A percentile compares a stretch with the other conserved stretches of the same genome.
Conservation (phyloP, 164 flowering plant genomes). For the Vitis amurensis region DNA sequence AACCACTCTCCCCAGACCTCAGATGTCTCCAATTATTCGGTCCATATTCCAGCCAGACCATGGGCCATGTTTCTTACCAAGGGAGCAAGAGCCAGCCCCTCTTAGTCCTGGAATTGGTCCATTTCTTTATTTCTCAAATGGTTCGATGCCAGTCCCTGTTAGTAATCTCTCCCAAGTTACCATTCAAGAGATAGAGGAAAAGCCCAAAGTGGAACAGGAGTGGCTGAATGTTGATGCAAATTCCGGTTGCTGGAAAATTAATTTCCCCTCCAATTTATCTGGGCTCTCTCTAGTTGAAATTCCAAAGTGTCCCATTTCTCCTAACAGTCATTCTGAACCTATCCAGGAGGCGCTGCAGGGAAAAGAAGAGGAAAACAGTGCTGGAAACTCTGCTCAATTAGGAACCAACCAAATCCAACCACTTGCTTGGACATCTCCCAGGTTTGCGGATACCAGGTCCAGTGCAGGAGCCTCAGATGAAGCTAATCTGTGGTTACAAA, state of each 20-base stretch:
- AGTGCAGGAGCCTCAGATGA: not conserved
- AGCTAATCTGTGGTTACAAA: slow-evolving; percentile 3
- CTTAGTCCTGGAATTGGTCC: slow-evolving; percentile 5
- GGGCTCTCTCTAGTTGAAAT: slow-evolving; percentile 5
- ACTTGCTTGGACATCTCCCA: not conserved
- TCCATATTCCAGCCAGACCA: slow-evolving; percentile 4
- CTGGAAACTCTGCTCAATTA: slow-evolving; percentile 1
- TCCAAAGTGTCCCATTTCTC: not conserved
- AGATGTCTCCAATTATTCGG: slow-evolving; percentile 4
- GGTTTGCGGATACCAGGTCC: not conserved
- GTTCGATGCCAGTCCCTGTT: slow-evolving; percentile 13
- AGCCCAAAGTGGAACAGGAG: slow-evolving; percentile 35
- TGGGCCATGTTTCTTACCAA: slow-evolving; percentile 5
- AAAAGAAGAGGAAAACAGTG: not conserved
- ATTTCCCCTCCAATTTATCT: not conserved
- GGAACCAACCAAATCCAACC: not conserved
- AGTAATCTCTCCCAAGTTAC: slow-evolving; percentile 11
- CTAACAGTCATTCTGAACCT: not conserved
- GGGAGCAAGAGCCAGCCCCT: slow-evolving; percentile 6
- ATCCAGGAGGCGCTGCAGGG: slow-evolving; percentile 7
- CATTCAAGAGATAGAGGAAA: slow-evolving; percentile 51
- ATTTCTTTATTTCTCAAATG: slow-evolving; percentile 6
- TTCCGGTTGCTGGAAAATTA: slow-evolving; percentile 1
- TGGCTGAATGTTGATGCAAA: slow-evolving; percentile 35
- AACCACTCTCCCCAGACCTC: not conserved